phyloP scores from a whole-genome alignment of 2,329 filamentous ascomycete genomes.

The Xylaria sp. region DNA sequence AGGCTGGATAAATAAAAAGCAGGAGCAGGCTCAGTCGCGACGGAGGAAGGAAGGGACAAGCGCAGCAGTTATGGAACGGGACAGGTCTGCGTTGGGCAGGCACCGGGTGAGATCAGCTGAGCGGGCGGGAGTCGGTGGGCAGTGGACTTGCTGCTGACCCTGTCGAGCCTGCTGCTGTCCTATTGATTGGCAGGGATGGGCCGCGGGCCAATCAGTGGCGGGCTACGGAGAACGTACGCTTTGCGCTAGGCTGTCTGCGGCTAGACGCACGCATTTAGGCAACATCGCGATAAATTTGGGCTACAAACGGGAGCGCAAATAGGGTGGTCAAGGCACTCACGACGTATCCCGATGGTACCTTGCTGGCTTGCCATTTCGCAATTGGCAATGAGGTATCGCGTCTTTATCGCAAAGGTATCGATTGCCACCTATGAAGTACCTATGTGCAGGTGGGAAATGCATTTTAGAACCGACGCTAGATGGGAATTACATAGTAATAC shows the following conservation, averaged over 20 bases:
- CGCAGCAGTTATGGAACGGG: background rate
- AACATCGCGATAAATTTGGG: background rate
- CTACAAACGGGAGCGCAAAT: too few species aligned
- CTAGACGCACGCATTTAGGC: background rate
- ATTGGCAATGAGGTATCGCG: too few species aligned
- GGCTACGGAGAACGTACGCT: background rate
- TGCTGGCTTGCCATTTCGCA: background rate
- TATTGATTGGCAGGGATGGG: conserved; percentile 4
- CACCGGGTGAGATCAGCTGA: background rate
- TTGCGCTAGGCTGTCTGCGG: background rate
- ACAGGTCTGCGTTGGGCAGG: background rate
- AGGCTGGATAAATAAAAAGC: background rate
- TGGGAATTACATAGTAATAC: too few species aligned
- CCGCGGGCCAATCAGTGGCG: conserved; percentile 8
- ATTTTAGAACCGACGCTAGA: too few species aligned
- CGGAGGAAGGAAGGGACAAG: conserved; percentile 3
- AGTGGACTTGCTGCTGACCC: conserved; percentile 3
- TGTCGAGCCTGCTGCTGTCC: background rate
- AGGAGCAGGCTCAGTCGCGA: conserved; percentile 2
- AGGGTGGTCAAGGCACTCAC: too few species aligned
- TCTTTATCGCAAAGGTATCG: too few species aligned
- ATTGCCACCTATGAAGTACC: too few species aligned
- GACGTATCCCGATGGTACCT: background rate
- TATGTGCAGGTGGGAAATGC: too few species aligned
- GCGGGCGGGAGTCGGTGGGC: background rate